Evolutionary conservation across 169 alveolate species (phyloP), one percentile per base, ranked within the genome.

Genomic region (Plasmodium gallinaceum): DNA sequence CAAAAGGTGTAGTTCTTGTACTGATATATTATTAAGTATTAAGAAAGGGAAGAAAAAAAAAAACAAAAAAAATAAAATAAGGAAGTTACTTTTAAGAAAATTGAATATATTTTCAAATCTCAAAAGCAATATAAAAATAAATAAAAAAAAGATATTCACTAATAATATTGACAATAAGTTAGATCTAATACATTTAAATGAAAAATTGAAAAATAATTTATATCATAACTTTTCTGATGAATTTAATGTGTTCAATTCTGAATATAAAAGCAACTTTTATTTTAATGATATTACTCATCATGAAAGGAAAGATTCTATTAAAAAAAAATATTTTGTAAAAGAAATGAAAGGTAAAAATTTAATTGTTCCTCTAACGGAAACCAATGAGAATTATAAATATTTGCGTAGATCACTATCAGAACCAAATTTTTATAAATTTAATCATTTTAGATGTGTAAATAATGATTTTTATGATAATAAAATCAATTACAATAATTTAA

Each of bases 331-430:
- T 32, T 32, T 32, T 4, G 39, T 32, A 32, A 45, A 64, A 42
- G 45, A 65, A 0, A 43, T 45, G 10, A 18, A 10, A 42, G 39
- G 62, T 18, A 83, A 83, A 72, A 83, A 83, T 62, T 64, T 83
- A 32, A 83, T 83, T 9, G 39, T 83, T 16, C 91, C 91, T 22
- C 46, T 83, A 45, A 46, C 73, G 39, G 91, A 83, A 45, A 68
- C 85, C 20, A 69, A 83, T 42, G 52, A 54, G 9, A 51, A 60
- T 68, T 69, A 68, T 58, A 83, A 83, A 61, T 83, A 83, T 62
- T 32, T 83, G n/a, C 80, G 91, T 22, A 83, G 85, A 46, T 83
- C 91, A 9, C 16, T 83, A 60, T 83, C 91, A 43, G 91, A 83
- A 69, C 91, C 91, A 1, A 83, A 83, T 26, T 52, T 83, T 12